phyloP scores from a whole-genome alignment of 202 grass and related monocot species.

The Musa balbisiana region DNA sequence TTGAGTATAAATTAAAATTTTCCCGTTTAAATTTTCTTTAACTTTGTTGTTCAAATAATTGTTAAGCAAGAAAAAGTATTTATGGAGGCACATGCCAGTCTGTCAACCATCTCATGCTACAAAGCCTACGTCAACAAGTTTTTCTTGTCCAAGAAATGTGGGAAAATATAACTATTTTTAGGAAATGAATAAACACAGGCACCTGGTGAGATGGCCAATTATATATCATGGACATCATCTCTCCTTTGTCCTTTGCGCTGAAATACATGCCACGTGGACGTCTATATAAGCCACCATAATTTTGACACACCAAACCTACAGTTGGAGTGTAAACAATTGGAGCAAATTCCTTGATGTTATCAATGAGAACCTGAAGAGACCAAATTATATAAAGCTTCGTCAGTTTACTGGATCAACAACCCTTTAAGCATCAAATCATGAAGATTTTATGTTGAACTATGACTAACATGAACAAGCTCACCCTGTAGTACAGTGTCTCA shows the following conservation, averaged over 20 bases:
- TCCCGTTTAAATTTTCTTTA: no score
- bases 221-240: constrained; percentile 99
- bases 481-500: constrained; percentile 95
- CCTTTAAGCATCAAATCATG: neutral
- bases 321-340: constrained; percentile 94
- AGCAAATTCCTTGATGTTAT: constrained; percentile 95
- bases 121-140: neutral
- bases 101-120: no score
- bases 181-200: neutral
- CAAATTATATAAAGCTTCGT: constrained; percentile 12
- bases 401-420: neutral
- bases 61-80: no score
- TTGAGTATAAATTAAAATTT: no score
- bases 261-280: constrained; percentile 99
- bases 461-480: constrained; percentile 30
- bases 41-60: no score
- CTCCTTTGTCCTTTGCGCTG: constrained; percentile 94
- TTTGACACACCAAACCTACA: constrained; percentile 85
- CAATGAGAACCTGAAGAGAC: constrained; percentile 64
- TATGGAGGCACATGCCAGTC: no score
- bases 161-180: neutral
- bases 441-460: neutral
- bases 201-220: constrained; percentile 87
- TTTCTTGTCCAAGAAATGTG: neutral
- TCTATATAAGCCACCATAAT: constrained; percentile 87